Evolutionary conservation across 805 yeast genomes (phyloP).

Genomic region (Candida silvicultrix): DNA sequence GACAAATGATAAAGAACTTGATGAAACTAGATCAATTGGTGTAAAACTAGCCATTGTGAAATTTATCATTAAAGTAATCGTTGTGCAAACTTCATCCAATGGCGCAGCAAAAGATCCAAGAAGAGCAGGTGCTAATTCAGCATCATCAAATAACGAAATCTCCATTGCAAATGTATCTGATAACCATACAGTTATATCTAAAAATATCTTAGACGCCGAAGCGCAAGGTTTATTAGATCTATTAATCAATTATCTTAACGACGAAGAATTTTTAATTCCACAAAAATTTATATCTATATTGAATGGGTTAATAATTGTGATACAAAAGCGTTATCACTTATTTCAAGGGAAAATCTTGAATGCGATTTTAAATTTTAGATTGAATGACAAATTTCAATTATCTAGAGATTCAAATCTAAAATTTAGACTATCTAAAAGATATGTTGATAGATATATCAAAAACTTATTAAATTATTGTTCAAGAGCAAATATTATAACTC

Average conservation of each 20-base stretch:
- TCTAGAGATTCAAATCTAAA: constrained; percentile 31
- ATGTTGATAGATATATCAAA: constrained; percentile 54
- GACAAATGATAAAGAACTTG: constrained; percentile 11
- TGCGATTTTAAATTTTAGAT: constrained; percentile 54
- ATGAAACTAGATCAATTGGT: constrained; percentile 43
- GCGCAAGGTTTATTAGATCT: constrained; percentile 64
- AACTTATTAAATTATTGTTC: constrained; percentile 35
- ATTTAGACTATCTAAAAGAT: constrained; percentile 51
- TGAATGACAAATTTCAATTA: constrained; percentile 46
- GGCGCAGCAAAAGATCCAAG: constrained; percentile 17
- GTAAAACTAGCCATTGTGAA: constrained; percentile 66
- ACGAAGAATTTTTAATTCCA: constrained; percentile 47
- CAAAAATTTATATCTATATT: constrained; percentile 63
- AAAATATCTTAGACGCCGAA: constrained; percentile 56
- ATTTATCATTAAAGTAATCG: constrained; percentile 55
- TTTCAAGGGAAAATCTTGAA: constrained; percentile 48
- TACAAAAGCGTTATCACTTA: constrained; percentile 60
- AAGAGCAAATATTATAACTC: constrained; percentile 25
- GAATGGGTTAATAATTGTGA: constrained; percentile 54
- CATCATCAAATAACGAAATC: constrained; percentile 17
- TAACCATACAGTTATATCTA: constrained; percentile 61
- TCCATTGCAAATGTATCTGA: constrained; percentile 17
- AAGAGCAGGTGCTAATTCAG: constrained; percentile 12
- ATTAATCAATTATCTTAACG: constrained; percentile 48
- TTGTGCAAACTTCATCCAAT: constrained; percentile 40